These are phyloP conservation scores for Aureobasidium vineae DNA, from an alignment of 2,329 filamentous ascomycete species.

Conservation along the genomic window DNA sequence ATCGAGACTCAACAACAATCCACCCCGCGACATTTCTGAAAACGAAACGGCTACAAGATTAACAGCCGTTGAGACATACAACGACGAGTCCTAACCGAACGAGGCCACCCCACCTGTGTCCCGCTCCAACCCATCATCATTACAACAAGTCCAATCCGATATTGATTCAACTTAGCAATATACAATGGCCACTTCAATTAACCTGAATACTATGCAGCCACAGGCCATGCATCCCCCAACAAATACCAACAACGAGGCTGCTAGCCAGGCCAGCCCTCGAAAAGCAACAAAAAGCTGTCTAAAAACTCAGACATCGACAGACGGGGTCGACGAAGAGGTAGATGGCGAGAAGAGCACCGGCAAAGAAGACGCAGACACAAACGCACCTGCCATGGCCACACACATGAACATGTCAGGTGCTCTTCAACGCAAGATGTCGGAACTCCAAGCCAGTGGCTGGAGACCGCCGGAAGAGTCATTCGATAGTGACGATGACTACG, in stretches of 20 bases:
- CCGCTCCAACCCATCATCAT: neutral
- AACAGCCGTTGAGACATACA: slow-evolving; percentile 21
- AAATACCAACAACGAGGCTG: neutral
- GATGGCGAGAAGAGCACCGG: slow-evolving; percentile 22
- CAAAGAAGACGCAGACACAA: slow-evolving; percentile 25
- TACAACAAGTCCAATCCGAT: neutral
- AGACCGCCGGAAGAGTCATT: slow-evolving; percentile 30
- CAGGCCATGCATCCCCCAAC: slow-evolving; percentile 15
- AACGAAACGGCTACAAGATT: slow-evolving; percentile 5
- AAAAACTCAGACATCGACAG: slow-evolving; percentile 11
- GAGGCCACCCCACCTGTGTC: neutral
- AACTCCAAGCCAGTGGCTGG: slow-evolving; percentile 30
- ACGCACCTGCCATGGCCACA: slow-evolving; percentile 23
- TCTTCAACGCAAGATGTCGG: slow-evolving; percentile 32
- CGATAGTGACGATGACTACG: slow-evolving; percentile 34
- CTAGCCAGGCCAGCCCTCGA: slow-evolving; percentile 28
- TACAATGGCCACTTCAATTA: slow-evolving; percentile 22
- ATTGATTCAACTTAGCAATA: slow-evolving; percentile 17
- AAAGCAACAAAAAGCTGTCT: slow-evolving; percentile 14
- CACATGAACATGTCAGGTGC: slow-evolving; percentile 28
- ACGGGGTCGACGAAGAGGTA: slow-evolving; percentile 21
- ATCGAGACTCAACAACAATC: neutral
- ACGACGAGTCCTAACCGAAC: slow-evolving; percentile 18
- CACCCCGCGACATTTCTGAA: slow-evolving; percentile 6
- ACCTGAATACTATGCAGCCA: neutral